Evolutionary conservation across 768 basidiomycete species (phyloP).

Genomic region (Daedaleopsis sinensis): DNA sequence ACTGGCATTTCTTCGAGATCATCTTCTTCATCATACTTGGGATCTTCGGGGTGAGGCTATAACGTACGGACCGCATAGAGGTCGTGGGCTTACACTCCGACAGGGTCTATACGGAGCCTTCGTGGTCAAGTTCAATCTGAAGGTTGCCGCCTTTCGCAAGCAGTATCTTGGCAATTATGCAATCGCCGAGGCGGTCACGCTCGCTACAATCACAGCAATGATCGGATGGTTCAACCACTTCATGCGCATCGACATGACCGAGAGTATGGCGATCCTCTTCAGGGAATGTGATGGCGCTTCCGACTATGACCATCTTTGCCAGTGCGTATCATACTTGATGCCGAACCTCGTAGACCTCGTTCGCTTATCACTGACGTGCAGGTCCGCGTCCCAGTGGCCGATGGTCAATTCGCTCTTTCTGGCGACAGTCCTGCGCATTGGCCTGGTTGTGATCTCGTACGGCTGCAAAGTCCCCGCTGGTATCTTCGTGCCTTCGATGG

Average conservation of each 20-base stretch:
- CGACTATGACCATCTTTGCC: conserved; percentile 91
- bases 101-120: conserved; percentile 98
- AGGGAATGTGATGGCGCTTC: conserved; percentile 93
- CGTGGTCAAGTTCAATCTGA: conserved; percentile 95
- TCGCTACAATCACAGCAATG: conserved; percentile 88
- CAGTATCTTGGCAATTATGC: conserved; percentile 86
- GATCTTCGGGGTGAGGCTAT: conserved; percentile 80
- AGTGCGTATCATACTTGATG: conserved; percentile 57
- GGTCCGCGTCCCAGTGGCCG: conserved; percentile 89
- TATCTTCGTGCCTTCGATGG: conserved; percentile 99
- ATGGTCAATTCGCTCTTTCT: conserved; percentile 92
- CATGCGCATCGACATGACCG: conserved; percentile 96
- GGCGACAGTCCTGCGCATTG: conserved; percentile 87
- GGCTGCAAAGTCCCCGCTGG: conserved; percentile 97
- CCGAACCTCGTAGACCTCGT: too few relatives aligned
- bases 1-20: conserved; percentile 99
- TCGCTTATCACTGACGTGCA: conserved; percentile 33
- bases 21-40: conserved; percentile 95
- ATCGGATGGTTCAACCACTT: conserved; percentile 95
- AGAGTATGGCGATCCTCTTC: conserved; percentile 93
- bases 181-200: conserved; percentile 84
- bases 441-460: conserved; percentile 89
- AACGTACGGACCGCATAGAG: not conserved
- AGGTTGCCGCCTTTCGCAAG: conserved; percentile 91
- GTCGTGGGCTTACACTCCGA: not conserved